Evolutionary conservation across 1,284 basidiomycete genomes (phyloP).

Genomic region (Pseudozyma thailandica): DNA sequence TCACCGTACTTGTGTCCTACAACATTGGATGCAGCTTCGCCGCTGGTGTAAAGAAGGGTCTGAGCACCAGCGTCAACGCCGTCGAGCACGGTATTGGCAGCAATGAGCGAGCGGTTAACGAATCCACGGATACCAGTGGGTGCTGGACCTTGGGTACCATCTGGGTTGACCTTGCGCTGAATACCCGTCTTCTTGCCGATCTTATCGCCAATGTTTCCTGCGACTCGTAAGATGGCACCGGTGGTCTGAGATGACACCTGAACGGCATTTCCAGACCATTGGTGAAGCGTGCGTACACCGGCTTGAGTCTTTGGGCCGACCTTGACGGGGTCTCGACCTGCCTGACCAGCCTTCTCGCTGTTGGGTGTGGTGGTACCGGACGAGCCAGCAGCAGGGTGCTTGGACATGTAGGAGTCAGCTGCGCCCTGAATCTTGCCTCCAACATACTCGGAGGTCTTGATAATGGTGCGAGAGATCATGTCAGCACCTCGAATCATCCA

Average conservation of each 20-base stretch:
- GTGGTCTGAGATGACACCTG: constrained; percentile 57
- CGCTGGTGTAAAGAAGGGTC: constrained; percentile 52
- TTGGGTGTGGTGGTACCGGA: constrained; percentile 17
- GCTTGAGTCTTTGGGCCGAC: constrained; percentile 33
- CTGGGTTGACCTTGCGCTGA: constrained; percentile 52
- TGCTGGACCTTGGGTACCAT: constrained; percentile 35
- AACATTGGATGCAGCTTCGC: constrained; percentile 61
- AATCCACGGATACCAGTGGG: constrained; percentile 64
- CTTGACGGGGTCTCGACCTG: constrained; percentile 27
- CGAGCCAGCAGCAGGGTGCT: constrained; percentile 30
- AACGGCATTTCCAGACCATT: constrained; percentile 46
- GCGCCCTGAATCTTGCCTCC: constrained; percentile 50
- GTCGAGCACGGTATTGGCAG: constrained; percentile 66
- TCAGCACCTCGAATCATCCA: constrained; percentile 59
- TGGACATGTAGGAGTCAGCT: constrained; percentile 54
- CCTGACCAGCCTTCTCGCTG: constrained; percentile 25
- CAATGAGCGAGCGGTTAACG: constrained; percentile 64
- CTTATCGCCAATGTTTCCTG: constrained; percentile 62
- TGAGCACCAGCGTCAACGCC: constrained; percentile 65
- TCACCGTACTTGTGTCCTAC: constrained; percentile 67
- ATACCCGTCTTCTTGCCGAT: constrained; percentile 66
- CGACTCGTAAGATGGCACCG: constrained; percentile 59
- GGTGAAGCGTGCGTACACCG: constrained; percentile 26
- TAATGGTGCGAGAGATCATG: constrained; percentile 58
- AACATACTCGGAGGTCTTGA: constrained; percentile 59